Conservation (phyloP, 192 early-diverging fungal species). For the Linnemannia zychae region DNA sequence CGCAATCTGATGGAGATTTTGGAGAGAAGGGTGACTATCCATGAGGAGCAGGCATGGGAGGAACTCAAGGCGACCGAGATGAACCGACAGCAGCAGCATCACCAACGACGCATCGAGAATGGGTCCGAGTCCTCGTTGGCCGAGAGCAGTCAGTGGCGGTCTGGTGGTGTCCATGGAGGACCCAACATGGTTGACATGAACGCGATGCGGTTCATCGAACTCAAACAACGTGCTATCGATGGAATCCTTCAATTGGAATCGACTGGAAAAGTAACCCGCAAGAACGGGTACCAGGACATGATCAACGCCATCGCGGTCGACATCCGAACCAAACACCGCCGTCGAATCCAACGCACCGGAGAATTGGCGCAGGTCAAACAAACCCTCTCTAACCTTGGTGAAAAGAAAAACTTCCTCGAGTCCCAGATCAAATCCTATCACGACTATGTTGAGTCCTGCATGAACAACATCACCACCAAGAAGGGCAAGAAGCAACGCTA, state of each 20-base stretch:
- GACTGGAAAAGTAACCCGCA: constrained; percentile 74
- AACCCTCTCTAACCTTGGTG: constrained; percentile 87
- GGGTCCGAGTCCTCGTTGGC: constrained; percentile 29
- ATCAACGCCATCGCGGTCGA: constrained; percentile 94
- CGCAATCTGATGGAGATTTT: constrained; percentile 88
- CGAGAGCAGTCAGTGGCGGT: constrained; percentile 10
- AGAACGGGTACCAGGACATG: constrained; percentile 93
- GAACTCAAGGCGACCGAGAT: constrained; percentile 58
- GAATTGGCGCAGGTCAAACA: constrained; percentile 83
- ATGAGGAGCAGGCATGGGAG: constrained; percentile 80
- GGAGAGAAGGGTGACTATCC: constrained; percentile 75
- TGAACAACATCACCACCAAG: constrained; percentile 85
- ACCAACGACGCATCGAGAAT: constrained; percentile 38
- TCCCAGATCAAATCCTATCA: constrained; percentile 92
- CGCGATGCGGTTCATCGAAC: constrained; percentile 76
- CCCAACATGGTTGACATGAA: constrained; percentile 64
- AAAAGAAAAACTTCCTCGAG: constrained; percentile 87
- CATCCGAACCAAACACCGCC: constrained; percentile 91
- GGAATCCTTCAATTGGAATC: constrained; percentile 87
- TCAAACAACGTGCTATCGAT: constrained; percentile 87
- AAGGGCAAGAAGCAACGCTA: constrained; percentile 74
- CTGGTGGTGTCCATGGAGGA: neutral
- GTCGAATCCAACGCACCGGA: constrained; percentile 78
- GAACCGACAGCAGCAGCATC: constrained; percentile 39
- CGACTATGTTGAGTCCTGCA: constrained; percentile 92